A percentile compares a stretch with the other conserved stretches of the same genome.
These are phyloP conservation scores for Russula earlei DNA, from an alignment of 768 basidiomycete species.

Conservation along the genomic window DNA sequence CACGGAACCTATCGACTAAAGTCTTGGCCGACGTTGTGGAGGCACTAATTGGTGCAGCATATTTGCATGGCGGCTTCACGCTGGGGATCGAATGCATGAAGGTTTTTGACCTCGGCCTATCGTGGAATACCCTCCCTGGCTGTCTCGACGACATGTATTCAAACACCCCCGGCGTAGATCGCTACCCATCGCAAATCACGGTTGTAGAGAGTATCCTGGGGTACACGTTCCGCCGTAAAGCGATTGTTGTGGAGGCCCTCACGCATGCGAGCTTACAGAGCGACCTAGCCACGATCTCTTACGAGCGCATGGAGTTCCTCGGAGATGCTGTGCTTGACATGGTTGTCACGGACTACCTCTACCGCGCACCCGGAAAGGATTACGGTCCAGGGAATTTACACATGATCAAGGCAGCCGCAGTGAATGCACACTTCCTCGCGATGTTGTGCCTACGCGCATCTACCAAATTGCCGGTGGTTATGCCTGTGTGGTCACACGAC, in stretches of 20 bases:
- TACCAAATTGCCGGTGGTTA: constrained; percentile 35
- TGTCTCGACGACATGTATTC: constrained; percentile 40
- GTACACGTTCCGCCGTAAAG: constrained; percentile 53
- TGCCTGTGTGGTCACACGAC: constrained; percentile 35
- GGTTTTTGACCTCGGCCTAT: constrained; percentile 52
- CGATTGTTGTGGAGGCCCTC: constrained; percentile 62
- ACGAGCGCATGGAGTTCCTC: constrained; percentile 73
- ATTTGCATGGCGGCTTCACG: constrained; percentile 55
- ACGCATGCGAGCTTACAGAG: constrained; percentile 64
- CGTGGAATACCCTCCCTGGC: constrained; percentile 41
- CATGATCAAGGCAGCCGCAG: constrained; percentile 56
- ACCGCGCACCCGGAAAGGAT: constrained; percentile 51
- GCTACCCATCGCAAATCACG: constrained; percentile 41
- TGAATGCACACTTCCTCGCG: constrained; percentile 66
- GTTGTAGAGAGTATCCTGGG: constrained; percentile 58
- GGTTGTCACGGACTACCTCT: constrained; percentile 61
- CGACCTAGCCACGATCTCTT: constrained; percentile 50
- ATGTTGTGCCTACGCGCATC: constrained; percentile 50
- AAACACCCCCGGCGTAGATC: constrained; percentile 30
- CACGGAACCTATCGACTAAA: constrained; percentile 58
- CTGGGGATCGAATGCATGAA: constrained; percentile 49
- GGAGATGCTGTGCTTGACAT: constrained; percentile 71
- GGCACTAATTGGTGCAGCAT: constrained; percentile 71
- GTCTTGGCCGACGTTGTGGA: constrained; percentile 81
- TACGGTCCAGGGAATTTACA: constrained; percentile 64